These are phyloP conservation scores for Hypoxylon sp. DNA, from an alignment of 2,329 filamentous ascomycete genomes.

Conservation along the genomic window DNA sequence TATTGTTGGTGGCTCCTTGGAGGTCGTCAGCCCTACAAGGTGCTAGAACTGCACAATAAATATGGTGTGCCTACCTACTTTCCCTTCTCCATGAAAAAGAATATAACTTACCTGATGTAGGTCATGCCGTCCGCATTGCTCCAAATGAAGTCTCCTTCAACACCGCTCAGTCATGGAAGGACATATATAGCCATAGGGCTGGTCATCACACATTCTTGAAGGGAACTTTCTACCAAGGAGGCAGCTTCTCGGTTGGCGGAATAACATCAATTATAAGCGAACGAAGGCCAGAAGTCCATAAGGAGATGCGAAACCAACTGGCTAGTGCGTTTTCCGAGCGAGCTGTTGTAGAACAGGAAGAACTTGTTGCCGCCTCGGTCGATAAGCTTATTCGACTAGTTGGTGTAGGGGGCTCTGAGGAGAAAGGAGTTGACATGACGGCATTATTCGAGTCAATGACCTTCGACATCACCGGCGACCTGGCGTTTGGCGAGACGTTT, in stretches of 20 bases:
- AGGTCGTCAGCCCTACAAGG: conserved; percentile 38
- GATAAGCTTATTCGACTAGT: conserved; percentile 42
- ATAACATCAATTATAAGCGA: conserved; percentile 47
- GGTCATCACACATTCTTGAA: conserved; percentile 47
- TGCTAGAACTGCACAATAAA: conserved; percentile 41
- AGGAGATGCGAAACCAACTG: conserved; percentile 46
- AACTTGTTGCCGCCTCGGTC: conserved; percentile 42
- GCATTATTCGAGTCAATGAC: conserved; percentile 39
- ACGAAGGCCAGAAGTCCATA: conserved; percentile 41
- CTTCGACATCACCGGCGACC: conserved; percentile 47
- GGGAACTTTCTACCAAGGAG: conserved; percentile 47
- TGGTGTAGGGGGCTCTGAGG: conserved; percentile 25
- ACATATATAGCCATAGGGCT: conserved; percentile 42
- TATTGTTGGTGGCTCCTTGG: conserved; percentile 36
- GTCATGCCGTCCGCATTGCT: conserved; percentile 34
- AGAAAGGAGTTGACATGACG: conserved; percentile 33
- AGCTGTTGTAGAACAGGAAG: conserved; percentile 51
- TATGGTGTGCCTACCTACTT: conserved; percentile 31
- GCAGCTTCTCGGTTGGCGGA: conserved; percentile 43
- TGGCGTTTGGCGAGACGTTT: conserved; percentile 47
- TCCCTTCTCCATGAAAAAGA: neutral
- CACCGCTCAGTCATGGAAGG: conserved; percentile 34
- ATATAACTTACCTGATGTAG: conserved; percentile 19
- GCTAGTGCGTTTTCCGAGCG: conserved; percentile 49
- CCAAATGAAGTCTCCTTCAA: conserved; percentile 46